These are phyloP conservation scores for Albophoma yamanashiensis DNA, from an alignment of 2,329 filamentous ascomycete species.

Conservation along the genomic window DNA sequence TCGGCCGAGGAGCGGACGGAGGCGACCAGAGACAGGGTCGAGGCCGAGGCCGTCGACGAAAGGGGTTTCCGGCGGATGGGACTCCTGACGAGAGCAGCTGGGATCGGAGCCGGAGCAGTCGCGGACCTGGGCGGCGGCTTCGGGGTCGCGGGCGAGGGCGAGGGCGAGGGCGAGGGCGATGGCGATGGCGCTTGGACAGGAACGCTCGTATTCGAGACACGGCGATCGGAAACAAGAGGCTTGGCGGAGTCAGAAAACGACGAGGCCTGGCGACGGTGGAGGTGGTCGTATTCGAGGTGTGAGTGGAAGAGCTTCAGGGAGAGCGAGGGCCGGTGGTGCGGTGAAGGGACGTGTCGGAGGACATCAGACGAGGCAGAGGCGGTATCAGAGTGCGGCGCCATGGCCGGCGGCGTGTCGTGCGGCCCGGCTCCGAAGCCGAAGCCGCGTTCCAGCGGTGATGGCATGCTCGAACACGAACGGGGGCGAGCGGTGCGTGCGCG, in stretches of 20 bases:
- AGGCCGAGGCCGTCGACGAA: constrained; percentile 44
- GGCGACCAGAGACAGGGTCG: constrained; percentile 30
- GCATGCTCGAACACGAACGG: constrained; percentile 8
- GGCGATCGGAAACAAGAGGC: background rate
- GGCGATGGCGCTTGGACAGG: background rate
- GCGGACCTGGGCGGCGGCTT: constrained; percentile 7
- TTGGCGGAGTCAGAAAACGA: background rate
- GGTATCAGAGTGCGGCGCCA: constrained; percentile 22
- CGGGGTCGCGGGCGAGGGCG: background rate
- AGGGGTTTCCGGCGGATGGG: constrained; percentile 51
- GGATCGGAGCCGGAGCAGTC: constrained; percentile 6
- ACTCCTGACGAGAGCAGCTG: constrained; percentile 8
- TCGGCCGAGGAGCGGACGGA: constrained; percentile 19
- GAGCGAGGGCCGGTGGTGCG: constrained; percentile 9
- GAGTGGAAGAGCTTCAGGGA: constrained; percentile 11
- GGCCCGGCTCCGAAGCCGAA: background rate
- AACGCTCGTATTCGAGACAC: background rate
- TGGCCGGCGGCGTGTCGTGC: background rate
- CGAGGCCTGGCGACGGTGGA: background rate
- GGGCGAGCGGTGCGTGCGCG: constrained; percentile 4
- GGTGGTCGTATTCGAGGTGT: constrained; percentile 6
- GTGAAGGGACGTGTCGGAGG: constrained; percentile 4
- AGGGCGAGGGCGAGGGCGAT: background rate
- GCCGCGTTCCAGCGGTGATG: constrained; percentile 6
- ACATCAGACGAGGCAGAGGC: constrained; percentile 26